A percentile compares a stretch with the other conserved stretches of the same genome.
phyloP scores from a whole-genome alignment of 2,329 filamentous ascomycete species.

The Pyrenophora seminiperda region DNA sequence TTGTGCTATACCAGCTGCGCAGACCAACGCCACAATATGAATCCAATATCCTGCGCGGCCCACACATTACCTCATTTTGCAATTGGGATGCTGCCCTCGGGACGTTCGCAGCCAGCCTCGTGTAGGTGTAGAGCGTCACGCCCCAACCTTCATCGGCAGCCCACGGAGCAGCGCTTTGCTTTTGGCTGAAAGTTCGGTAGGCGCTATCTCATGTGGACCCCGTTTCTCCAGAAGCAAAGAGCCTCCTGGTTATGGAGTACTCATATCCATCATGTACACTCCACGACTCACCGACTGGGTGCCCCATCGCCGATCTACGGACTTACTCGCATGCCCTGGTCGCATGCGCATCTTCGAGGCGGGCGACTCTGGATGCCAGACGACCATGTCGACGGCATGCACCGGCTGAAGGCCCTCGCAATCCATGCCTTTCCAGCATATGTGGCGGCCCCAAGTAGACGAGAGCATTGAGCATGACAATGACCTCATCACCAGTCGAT shows the following conservation, averaged over 20 bases:
- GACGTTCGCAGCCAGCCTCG: slow-evolving; percentile 5
- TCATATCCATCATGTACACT: background rate
- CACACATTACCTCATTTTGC: slow-evolving; percentile 1
- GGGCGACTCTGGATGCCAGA: slow-evolving; percentile 15
- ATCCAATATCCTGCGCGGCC: slow-evolving; percentile 7
- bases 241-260: no score
- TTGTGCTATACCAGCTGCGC: slow-evolving; percentile 6
- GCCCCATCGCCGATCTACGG: slow-evolving; percentile 2
- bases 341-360: slow-evolving; percentile 6
- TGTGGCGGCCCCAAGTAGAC: slow-evolving; percentile 21
- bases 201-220: background rate
- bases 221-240: slow-evolving; percentile 7
- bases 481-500: slow-evolving; percentile 19
- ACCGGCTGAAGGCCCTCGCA: slow-evolving; percentile 17
- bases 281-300: background rate
- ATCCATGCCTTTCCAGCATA: slow-evolving; percentile 7
- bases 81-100: background rate
- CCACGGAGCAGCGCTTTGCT: slow-evolving; percentile 5
- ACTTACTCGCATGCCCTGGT: background rate
- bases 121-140: slow-evolving; percentile 1
- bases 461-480: slow-evolving; percentile 6
- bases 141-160: background rate
- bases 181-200: slow-evolving; percentile 2
- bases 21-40: slow-evolving; percentile 23
- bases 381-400: slow-evolving; percentile 24